phyloP scores from a whole-genome alignment of 176 grass and related monocot species.

The Carex littledalei region DNA sequence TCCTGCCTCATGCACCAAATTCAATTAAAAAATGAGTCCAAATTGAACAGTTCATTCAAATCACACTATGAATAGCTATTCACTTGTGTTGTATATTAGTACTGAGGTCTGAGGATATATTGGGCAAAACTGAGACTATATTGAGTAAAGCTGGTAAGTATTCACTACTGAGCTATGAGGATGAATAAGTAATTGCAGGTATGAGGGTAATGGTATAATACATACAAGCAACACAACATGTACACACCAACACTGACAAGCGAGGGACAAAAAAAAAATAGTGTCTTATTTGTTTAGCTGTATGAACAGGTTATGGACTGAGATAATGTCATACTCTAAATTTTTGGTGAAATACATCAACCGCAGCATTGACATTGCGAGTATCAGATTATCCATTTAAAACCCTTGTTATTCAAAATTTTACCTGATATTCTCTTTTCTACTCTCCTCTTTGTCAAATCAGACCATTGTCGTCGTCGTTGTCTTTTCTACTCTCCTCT shows the following conservation, averaged over 20 bases:
- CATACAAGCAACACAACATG: background rate
- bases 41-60: background rate
- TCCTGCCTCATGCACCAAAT: conserved; percentile 62
- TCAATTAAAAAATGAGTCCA: background rate
- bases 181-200: background rate
- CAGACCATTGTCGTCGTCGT: too few relatives aligned
- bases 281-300: background rate
- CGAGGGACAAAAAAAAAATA: background rate
- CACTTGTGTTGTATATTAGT: background rate
- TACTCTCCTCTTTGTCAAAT: too few relatives aligned
- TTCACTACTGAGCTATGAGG: background rate
- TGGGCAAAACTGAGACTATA: background rate
- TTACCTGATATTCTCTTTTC: too few relatives aligned
- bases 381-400: conserved; percentile 4
- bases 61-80: background rate
- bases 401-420: too few relatives aligned
- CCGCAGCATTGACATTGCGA: conserved; percentile 69
- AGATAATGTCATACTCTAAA: conserved; percentile 49
- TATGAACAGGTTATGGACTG: background rate
- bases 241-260: background rate
- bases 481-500: too few relatives aligned
- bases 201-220: background rate
- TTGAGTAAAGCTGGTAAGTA: background rate
- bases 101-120: background rate
- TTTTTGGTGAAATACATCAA: conserved; percentile 87